Evolutionary conservation across 2,329 filamentous ascomycete genomes (phyloP), one percentile per base, ranked within the genome.

Genomic region (Leptodontidium sp.): DNA sequence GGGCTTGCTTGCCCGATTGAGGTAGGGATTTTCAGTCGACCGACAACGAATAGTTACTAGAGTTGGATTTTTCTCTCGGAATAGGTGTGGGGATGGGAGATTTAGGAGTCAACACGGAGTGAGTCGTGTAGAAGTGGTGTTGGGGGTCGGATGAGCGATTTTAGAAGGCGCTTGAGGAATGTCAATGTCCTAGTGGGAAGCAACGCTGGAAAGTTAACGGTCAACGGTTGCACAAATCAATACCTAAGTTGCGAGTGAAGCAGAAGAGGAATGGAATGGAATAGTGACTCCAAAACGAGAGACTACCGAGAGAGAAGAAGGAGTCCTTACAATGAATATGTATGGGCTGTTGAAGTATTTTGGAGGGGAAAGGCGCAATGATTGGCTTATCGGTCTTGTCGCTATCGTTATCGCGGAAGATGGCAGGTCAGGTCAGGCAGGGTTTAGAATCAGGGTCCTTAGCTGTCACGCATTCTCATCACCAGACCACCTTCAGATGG

Each of bases 401-500:
- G 38, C 15, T 21, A 62, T 62, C 59, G 43, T 62, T 62, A 62
- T 62, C 59, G 57, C 8, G n/a, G 49, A 49, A 47, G 55, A 35
- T 21, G 45, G 21, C 21, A 21, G 21, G 21, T 21, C 21, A 21
- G 47, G 47, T 50, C 47, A 14, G 43, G 3, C 29, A 32, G 29
- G 29, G 45, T 24, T 49, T 24, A 49, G 59, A 21, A n/a, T 47
- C 40, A n/a, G 45, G 40, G 43, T 62, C 43, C 55, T 59, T 43
- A n/a, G 17, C 12, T 43, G 35, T 59, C 59, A 62, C 59, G 59
- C 59, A 35, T 38, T n/a, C 32, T 35, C 40, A 62, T 62, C 59
- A 62, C 59, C 59, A 62, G 59, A 50, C 59, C 59, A 62, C 59
- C 59, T 38, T 21, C 15, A 32, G 43, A 47, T 35, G 35, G 24